A percentile compares a stretch with the other conserved stretches of the same genome.
These are phyloP conservation scores for Linnemannia hyalina DNA, from an alignment of 192 early-diverging fungal genomes.

Conservation along the genomic window DNA sequence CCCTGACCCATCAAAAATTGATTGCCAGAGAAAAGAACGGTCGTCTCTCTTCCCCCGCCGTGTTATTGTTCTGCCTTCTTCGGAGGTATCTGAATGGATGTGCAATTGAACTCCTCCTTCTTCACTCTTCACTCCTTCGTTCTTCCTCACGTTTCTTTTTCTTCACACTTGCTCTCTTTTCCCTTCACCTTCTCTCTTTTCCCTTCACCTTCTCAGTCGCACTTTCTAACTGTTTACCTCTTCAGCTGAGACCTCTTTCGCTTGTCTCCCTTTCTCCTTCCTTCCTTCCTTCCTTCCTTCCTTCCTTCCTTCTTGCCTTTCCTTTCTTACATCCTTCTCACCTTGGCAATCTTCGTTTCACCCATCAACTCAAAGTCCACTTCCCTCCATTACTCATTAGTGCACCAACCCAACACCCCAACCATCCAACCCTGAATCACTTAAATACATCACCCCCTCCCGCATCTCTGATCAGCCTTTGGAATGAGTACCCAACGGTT, in stretches of 20 bases:
- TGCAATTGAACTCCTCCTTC: too few relatives aligned
- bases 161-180: neutral
- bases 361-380: neutral
- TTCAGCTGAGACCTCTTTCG: neutral
- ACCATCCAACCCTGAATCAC: neutral
- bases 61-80: neutral
- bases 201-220: neutral
- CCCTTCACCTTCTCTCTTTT: neutral
- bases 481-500: slow-evolving; percentile 4
- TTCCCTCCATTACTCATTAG: neutral
- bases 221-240: neutral
- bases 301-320: neutral
- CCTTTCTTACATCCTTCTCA: neutral
- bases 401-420: neutral
- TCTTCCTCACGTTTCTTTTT: neutral
- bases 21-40: neutral
- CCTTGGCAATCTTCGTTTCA: neutral
- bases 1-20: slow-evolving; percentile 3
- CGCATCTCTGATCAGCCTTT: neutral
- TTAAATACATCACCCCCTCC: neutral
- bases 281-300: neutral
- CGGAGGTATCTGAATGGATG: neutral
- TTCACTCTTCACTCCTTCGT: too few relatives aligned
- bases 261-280: neutral
- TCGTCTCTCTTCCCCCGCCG: neutral